These are phyloP conservation scores for Neopestalotiopsis clavispora DNA, from an alignment of 2,329 filamentous ascomycete genomes.

Conservation along the genomic window DNA sequence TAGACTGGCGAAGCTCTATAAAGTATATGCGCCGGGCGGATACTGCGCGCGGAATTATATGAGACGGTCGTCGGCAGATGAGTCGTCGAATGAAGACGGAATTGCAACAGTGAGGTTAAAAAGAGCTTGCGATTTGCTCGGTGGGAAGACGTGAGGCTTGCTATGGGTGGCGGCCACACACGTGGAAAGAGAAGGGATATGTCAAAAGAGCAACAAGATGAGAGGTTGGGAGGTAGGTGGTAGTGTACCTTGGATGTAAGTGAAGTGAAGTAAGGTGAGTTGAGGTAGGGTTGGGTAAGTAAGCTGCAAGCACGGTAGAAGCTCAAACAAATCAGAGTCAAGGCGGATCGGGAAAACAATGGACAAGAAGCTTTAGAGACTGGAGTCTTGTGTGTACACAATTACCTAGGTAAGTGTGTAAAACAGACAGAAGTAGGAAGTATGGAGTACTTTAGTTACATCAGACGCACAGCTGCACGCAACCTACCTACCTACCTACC, in stretches of 20 bases:
- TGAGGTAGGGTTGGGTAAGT: background rate
- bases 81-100: background rate
- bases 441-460: slow-evolving; percentile 1
- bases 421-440: background rate
- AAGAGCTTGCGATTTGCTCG: background rate
- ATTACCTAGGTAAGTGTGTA: background rate
- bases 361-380: slow-evolving; percentile 8
- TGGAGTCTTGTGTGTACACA: background rate
- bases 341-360: slow-evolving; percentile 18
- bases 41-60: background rate
- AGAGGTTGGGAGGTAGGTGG: background rate
- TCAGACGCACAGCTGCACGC: background rate
- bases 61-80: background rate
- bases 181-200: background rate
- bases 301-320: slow-evolving; percentile 10
- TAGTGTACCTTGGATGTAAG: background rate
- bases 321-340: slow-evolving; percentile 17
- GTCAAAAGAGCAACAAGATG: background rate
- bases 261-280: background rate
- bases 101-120: background rate
- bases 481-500: background rate
- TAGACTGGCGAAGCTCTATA: slow-evolving; percentile 14
- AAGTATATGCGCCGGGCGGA: slow-evolving; percentile 12
- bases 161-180: background rate
- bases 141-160: background rate